Evolutionary conservation across 2,329 filamentous ascomycete genomes (phyloP), one percentile per base, ranked within the genome.

Genomic region (Eutypa lata): DNA sequence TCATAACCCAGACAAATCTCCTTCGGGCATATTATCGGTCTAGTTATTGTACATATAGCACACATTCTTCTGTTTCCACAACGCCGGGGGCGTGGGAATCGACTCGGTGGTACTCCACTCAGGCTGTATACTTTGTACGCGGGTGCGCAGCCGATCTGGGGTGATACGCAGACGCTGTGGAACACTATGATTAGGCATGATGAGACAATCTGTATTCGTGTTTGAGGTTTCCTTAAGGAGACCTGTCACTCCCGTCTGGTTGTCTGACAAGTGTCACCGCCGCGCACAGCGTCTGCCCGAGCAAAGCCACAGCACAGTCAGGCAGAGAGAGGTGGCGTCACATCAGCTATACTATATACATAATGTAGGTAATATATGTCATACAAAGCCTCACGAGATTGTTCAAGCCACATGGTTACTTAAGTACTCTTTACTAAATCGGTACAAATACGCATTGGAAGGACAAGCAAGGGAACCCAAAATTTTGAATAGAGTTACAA

Each of bases 201-300:
- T 47, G 50, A 44, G 50, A 52, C 50, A 42, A 35, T 43, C 45
- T 19, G 45, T 48, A 40, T 31, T 45, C 45, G 33, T 48, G 45
- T 52, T 33, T 44, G 45, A 42, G 47, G 22, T 48, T 48, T 44
- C 45, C 16, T 10, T 26, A 43, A 51, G 21, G 16, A 38, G 42
- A 44, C 26, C 38, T 42, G 38, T 13, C 38, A 22, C 38, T 51
- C 26, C 49, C 49, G 37, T 43, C 26, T 31, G 26, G 26, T 31
- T 18, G 50, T 46, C 43, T 44, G 50, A 43, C 50, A 48, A 47
- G 50, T 42, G 26, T 44, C 50, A 46, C 26, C 33, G 26, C 50
- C 24, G 45, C 26, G 10, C 26, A 31, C 26, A 6, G 10, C 10
- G 10, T 10, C 26, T 31, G n/a, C 13, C 18, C 13, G 18, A 42